Evolutionary conservation across 441 rosid species (phyloP).

Genomic region (Dalechampia spathulata): DNA sequence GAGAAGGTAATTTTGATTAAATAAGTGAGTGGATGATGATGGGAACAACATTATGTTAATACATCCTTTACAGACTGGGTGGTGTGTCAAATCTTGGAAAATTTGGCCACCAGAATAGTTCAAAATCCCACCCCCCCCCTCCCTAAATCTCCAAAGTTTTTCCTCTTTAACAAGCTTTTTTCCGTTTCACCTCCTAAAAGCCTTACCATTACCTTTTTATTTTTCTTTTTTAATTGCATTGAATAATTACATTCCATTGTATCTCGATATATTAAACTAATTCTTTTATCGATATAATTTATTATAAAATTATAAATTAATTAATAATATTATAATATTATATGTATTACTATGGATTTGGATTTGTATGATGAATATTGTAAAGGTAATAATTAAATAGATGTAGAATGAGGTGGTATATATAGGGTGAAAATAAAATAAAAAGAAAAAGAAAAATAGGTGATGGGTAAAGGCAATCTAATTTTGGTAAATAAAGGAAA

Average conservation of each 20-base stretch:
- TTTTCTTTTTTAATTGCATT: neutral
- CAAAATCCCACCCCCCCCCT: slow-evolving; percentile 5
- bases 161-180: slow-evolving; percentile 13
- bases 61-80: slow-evolving; percentile 41
- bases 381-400: too few relatives aligned
- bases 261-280: too few relatives aligned
- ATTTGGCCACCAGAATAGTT: slow-evolving; percentile 1
- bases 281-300: too few relatives aligned
- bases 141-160: slow-evolving; percentile 14
- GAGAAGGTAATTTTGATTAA: too few relatives aligned
- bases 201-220: neutral
- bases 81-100: slow-evolving; percentile 29
- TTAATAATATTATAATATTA: too few relatives aligned
- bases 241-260: neutral
- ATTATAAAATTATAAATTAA: too few relatives aligned
- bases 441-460: neutral
- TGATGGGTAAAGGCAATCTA: slow-evolving; percentile 1
- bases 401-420: too few relatives aligned
- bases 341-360: too few relatives aligned
- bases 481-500: neutral
- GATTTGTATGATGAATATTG: too few relatives aligned
- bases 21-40: slow-evolving; percentile 14
- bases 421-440: too few relatives aligned
- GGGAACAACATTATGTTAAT: slow-evolving; percentile 22
- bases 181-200: slow-evolving; percentile 2